Percentiles rank a stretch among this genome's conserved stretches.
Conservation (phyloP, 176 grass and related monocot genomes). For the maize (Zea mays) region DNA sequence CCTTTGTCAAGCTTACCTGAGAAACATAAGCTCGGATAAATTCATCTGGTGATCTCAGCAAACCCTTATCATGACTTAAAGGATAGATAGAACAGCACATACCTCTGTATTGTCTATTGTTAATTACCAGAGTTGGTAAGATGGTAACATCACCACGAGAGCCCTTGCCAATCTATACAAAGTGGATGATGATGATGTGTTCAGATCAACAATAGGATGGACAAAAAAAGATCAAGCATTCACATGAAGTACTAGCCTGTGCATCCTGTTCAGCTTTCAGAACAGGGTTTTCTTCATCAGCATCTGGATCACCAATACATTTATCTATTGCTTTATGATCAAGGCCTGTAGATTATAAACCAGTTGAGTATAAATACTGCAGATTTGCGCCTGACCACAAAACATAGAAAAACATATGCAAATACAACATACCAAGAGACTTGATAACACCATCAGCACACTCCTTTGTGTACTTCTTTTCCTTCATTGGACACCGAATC, state of each 20-base stretch:
- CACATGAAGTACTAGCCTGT: constrained; percentile 52
- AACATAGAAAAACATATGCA: neutral
- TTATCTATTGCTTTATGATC: constrained; percentile 82
- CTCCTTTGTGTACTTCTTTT: constrained; percentile 88
- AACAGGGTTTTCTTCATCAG: constrained; percentile 80
- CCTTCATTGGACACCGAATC: constrained; percentile 85
- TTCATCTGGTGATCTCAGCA: neutral
- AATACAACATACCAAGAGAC: constrained; percentile 69
- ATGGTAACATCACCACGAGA: constrained; percentile 92
- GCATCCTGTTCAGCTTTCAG: constrained; percentile 92
- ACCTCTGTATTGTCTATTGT: constrained; percentile 98
- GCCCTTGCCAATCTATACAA: constrained; percentile 75
- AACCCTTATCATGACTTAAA: neutral
- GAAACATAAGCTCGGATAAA: constrained; percentile 34
- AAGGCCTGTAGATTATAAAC: constrained; percentile 51
- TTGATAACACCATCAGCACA: constrained; percentile 82
- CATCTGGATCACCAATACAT: constrained; percentile 75
- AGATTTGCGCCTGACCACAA: neutral
- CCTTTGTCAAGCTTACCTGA: constrained; percentile 87
- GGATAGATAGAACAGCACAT: constrained; percentile 15
- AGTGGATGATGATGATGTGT: constrained; percentile 6
- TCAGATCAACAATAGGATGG: constrained; percentile 11
- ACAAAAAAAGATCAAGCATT: neutral
- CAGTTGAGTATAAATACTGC: constrained; percentile 3
- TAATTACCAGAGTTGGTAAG: constrained; percentile 90